Evolutionary conservation across 192 early-diverging fungal genomes (phyloP).

Genomic region (Backusella liffmaniae): DNA sequence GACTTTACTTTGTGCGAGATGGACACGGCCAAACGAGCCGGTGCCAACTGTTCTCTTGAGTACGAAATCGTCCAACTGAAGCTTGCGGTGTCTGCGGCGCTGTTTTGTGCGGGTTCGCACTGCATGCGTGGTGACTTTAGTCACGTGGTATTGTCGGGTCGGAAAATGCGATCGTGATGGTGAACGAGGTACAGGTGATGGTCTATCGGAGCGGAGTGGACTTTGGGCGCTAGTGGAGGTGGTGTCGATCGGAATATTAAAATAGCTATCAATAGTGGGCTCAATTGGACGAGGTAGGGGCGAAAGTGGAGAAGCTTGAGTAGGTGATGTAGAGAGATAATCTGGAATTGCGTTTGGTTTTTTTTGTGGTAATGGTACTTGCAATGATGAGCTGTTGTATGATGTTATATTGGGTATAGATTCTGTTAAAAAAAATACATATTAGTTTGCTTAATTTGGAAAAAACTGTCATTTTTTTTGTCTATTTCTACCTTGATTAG

Average conservation of each 20-base stretch:
- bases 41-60: conserved; percentile 89
- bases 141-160: not conserved
- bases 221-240: not conserved
- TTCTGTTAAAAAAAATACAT: not conserved
- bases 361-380: not conserved
- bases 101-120: conserved; percentile 1
- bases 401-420: not conserved
- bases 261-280: not conserved
- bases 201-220: not conserved
- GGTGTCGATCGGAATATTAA: not conserved
- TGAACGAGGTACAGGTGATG: not conserved
- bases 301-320: conserved; percentile 11
- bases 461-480: not conserved
- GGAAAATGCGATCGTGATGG: not conserved
- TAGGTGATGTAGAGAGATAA: not conserved
- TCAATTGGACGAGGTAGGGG: not conserved
- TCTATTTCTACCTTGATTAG: not conserved
- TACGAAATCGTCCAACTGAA: conserved; percentile 69
- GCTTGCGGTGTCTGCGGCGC: conserved; percentile 7
- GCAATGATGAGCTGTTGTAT: not conserved
- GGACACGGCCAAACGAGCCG: conserved; percentile 94
- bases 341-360: not conserved
- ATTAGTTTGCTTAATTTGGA: not conserved
- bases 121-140: not conserved
- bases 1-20: conserved; percentile 75